Conservation (phyloP, 495 filamentous ascomycete genomes). For the Penicillium waksmanii region DNA sequence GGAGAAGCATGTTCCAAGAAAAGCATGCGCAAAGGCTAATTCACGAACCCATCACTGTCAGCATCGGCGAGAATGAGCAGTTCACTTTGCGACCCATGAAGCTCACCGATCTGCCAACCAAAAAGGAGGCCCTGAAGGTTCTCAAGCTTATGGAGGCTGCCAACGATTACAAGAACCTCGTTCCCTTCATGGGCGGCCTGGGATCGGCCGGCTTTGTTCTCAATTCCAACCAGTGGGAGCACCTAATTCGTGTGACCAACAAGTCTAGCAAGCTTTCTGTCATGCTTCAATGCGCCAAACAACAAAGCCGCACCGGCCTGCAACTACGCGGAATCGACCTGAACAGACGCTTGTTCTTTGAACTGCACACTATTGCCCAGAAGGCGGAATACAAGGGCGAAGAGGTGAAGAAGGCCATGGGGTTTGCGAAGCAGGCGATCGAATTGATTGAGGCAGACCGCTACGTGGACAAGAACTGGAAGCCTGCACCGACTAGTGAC, state of each 20-base stretch:
- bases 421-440: slow-evolving; percentile 51
- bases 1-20: slow-evolving; percentile 54
- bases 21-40: slow-evolving; percentile 55
- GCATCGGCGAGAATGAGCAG: slow-evolving; percentile 58
- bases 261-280: slow-evolving; percentile 42
- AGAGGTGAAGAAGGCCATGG: slow-evolving; percentile 38
- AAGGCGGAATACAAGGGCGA: slow-evolving; percentile 44
- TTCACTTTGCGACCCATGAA: slow-evolving; percentile 57
- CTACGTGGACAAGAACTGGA: slow-evolving; percentile 16
- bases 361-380: slow-evolving; percentile 53
- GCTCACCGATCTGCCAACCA: slow-evolving; percentile 37
- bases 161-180: slow-evolving; percentile 65
- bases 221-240: slow-evolving; percentile 29
- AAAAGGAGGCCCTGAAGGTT: slow-evolving; percentile 35
- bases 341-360: slow-evolving; percentile 52
- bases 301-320: slow-evolving; percentile 53
- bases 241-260: slow-evolving; percentile 47
- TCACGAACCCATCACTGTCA: slow-evolving; percentile 62
- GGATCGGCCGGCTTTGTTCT: slow-evolving; percentile 44
- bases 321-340: slow-evolving; percentile 43
- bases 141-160: slow-evolving; percentile 54
- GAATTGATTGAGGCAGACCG: slow-evolving; percentile 57
- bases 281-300: slow-evolving; percentile 58
- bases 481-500: slow-evolving; percentile 19
- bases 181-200: slow-evolving; percentile 61